Base-by-base conservation (phyloP, 2,329 filamentous ascomycete genomes). In the Chaetomium sp. region DNA sequence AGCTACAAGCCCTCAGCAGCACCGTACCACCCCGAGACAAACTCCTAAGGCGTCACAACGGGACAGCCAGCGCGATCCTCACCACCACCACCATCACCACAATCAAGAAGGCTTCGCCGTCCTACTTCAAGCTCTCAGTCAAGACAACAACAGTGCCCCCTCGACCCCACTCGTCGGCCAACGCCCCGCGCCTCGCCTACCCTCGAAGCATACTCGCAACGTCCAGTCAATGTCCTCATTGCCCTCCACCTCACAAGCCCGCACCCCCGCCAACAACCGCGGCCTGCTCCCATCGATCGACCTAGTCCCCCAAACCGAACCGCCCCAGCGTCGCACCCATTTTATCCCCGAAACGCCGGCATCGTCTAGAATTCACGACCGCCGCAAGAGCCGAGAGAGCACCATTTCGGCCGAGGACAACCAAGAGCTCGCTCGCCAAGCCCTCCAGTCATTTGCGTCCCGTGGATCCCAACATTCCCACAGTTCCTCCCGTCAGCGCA, bases 201-300 rank as follows among this genome's bases (percentile, higher is more conserved):
- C 69, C 56, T 74, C 79, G 53, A 82, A 82, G 54, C 90, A 95
- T 68, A 82, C 79, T 14, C 84, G 90, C 62, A 88, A 86, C 56
- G 82, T 85, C 35, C 89, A 95, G 68, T 94, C 89, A 45, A 76
- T 95, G 69, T 95, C 91, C 0, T 94, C 91, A 1, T 75, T 96
- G 5, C 90, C 90, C 6, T 84, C 84, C 5, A 95, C 90, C 2
- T 89, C 90, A 8, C 78, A 82, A 11, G 70, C 76, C 44, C 78
- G 80, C 49, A 71, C 74, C 10, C 70, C 72, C 37, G 77, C 75
- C 41, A 73, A 75, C 42, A 76, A 78, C 48, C 71, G 73, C 12
- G 77, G 74, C 4, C 78, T 87, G 63, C 74, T 84, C 49, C 83
- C 86, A 49, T 82, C 86, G 0, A 76, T 79, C 62, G 74, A 88